Conservation (phyloP, 768 basidiomycete species). For the Termitomyces sp. region DNA sequence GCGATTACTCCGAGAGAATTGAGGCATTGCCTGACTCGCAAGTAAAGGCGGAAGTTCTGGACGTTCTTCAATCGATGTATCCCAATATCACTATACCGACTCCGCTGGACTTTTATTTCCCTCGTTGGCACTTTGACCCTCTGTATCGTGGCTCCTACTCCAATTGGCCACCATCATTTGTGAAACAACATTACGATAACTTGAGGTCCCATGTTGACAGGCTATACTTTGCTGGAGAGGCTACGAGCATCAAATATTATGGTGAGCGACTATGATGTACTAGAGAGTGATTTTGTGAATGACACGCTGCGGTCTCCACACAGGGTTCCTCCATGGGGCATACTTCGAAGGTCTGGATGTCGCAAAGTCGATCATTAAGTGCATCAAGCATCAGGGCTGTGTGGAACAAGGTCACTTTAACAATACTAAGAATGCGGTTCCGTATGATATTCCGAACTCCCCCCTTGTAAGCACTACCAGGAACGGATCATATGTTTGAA, state of each 20-base stretch:
- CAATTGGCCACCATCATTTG: slow-evolving; percentile 65
- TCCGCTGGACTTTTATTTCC: slow-evolving; percentile 51
- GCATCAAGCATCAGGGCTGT: slow-evolving; percentile 27
- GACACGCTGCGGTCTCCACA: too few species aligned
- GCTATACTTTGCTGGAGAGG: slow-evolving; percentile 64
- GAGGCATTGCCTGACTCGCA: too few species aligned
- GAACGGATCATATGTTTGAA: too few species aligned
- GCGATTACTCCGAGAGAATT: too few species aligned
- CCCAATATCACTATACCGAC: slow-evolving; percentile 48
- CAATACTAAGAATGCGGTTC: slow-evolving; percentile 19
- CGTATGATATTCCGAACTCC: slow-evolving; percentile 4
- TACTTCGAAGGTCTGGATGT: slow-evolving; percentile 48
- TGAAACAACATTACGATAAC: slow-evolving; percentile 49
- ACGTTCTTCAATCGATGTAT: too few species aligned
- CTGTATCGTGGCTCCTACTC: slow-evolving; percentile 58
- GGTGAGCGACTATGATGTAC: slow-evolving; percentile 28
- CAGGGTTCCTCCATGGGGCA: slow-evolving; percentile 55
- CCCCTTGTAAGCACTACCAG: too few species aligned
- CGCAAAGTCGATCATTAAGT: slow-evolving; percentile 34
- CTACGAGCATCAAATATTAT: slow-evolving; percentile 51
- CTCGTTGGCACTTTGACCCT: slow-evolving; percentile 49
- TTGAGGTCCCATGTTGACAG: slow-evolving; percentile 47
- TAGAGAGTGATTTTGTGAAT: too few species aligned
- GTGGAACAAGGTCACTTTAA: slow-evolving; percentile 15
- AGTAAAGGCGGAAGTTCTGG: too few species aligned